These are phyloP conservation scores for Adansonia digitata DNA, from an alignment of 345 rosid genomes.

Conservation along the genomic window DNA sequence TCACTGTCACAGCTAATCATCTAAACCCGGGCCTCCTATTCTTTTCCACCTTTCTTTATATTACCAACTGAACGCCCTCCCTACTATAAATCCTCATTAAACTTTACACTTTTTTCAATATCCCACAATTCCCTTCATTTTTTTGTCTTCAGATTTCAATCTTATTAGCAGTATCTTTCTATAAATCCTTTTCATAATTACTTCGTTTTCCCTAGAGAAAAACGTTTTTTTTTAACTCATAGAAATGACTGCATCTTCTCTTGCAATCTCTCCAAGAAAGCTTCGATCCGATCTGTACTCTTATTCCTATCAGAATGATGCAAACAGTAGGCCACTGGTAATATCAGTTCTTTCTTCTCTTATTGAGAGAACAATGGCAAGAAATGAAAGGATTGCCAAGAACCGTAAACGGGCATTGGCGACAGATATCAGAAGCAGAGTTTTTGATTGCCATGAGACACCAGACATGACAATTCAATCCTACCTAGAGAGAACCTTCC, in stretches of 20 bases:
- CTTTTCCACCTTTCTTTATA: not conserved
- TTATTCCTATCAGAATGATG: constrained; percentile 49
- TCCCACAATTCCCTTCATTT: not conserved
- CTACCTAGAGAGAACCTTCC: constrained; percentile 73
- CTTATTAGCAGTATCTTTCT: not conserved
- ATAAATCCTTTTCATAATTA: not conserved
- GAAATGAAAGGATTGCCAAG: constrained; percentile 58
- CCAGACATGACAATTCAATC: constrained; percentile 86
- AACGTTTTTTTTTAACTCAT: not conserved
- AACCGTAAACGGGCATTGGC: constrained; percentile 29
- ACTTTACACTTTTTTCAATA: not conserved
- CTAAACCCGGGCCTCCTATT: no score
- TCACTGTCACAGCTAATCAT: constrained; percentile 7
- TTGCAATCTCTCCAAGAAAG: constrained; percentile 62
- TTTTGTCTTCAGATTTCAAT: not conserved
- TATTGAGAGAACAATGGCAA: constrained; percentile 59
- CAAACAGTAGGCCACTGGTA: constrained; percentile 56
- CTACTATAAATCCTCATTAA: not conserved
- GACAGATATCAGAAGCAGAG: constrained; percentile 32
- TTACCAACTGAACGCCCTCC: not conserved
- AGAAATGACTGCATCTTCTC: constrained; percentile 24
- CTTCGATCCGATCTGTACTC: constrained; percentile 83
- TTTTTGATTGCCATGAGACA: constrained; percentile 62
- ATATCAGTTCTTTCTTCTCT: constrained; percentile 75
- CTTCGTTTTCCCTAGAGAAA: no score